phyloP scores from a whole-genome alignment of 164 flowering plant genomes.

The Aristolochia contorta region DNA sequence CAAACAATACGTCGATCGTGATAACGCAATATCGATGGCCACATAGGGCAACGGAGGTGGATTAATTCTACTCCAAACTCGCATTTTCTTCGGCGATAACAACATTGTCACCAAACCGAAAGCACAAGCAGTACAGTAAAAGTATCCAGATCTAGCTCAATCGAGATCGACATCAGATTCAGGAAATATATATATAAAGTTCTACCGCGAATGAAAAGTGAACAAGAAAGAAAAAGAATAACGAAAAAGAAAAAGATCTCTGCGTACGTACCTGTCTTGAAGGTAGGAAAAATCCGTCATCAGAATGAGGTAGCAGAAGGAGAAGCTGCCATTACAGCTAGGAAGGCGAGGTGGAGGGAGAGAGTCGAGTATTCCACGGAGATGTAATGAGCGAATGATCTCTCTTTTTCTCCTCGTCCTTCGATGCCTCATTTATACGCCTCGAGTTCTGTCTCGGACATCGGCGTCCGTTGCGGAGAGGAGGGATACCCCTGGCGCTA shows the following conservation, averaged over 20 bases:
- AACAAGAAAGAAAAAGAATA: neutral
- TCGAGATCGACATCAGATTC: neutral
- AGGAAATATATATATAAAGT: neutral
- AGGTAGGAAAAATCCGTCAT: neutral
- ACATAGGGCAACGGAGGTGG: too few relatives aligned
- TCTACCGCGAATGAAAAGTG: too few relatives aligned
- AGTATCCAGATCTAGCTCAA: too few relatives aligned
- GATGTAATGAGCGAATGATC: neutral
- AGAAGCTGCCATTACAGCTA: conserved; percentile 5
- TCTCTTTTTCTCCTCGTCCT: neutral
- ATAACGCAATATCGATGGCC: too few relatives aligned
- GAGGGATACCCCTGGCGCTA: neutral
- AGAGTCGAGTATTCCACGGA: neutral
- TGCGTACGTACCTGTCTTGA: neutral
- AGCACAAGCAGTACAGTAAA: too few relatives aligned
- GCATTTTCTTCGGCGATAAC: too few relatives aligned
- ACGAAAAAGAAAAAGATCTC: neutral
- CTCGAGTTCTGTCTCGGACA: neutral
- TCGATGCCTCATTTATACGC: too few relatives aligned
- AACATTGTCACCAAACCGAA: too few relatives aligned
- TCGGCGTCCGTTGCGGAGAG: neutral
- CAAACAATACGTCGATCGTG: too few relatives aligned
- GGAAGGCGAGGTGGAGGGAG: neutral
- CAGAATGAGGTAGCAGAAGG: conserved; percentile 2
- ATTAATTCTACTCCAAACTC: too few relatives aligned